Conservation (phyloP, 352 stramenopile genomes). For the Phytophthora pluvialis region DNA sequence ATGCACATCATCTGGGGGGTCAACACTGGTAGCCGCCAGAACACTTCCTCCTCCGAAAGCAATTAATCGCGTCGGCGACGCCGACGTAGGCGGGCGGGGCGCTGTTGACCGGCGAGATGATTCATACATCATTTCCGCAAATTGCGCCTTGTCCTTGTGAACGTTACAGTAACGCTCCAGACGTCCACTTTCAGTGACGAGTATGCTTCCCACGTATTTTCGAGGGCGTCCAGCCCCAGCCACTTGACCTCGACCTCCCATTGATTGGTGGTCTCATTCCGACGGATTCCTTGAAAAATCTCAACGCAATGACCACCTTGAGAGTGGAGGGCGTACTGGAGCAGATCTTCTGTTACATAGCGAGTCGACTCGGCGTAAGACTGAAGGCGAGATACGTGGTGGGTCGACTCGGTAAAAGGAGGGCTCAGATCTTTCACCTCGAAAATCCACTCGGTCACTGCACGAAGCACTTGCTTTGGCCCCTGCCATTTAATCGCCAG, state of each 20-base stretch:
- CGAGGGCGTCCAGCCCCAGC: background rate
- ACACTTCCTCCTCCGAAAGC: too few relatives aligned
- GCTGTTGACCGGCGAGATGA: background rate
- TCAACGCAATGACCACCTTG: conserved; percentile 5
- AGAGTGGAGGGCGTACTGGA: background rate
- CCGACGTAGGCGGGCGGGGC: too few relatives aligned
- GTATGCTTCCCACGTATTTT: conserved; percentile 6
- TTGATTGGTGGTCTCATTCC: background rate
- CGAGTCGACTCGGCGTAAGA: background rate
- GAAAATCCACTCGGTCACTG: background rate
- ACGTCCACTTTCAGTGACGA: background rate
- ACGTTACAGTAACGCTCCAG: conserved; percentile 2
- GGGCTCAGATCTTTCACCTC: background rate
- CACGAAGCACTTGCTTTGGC: background rate
- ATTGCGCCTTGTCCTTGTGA: background rate
- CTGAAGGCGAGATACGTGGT: background rate
- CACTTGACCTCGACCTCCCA: conserved; percentile 9
- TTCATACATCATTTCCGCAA: background rate
- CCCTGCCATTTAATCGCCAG: conserved; percentile 7
- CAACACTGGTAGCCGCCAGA: too few relatives aligned
- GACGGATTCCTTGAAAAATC: background rate
- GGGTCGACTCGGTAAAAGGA: background rate
- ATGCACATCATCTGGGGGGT: too few relatives aligned
- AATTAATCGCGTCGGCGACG: too few relatives aligned
- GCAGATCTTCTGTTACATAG: background rate